Base-by-base conservation (phyloP, 768 basidiomycete genomes). In the Xerocomus potaroensis region DNA sequence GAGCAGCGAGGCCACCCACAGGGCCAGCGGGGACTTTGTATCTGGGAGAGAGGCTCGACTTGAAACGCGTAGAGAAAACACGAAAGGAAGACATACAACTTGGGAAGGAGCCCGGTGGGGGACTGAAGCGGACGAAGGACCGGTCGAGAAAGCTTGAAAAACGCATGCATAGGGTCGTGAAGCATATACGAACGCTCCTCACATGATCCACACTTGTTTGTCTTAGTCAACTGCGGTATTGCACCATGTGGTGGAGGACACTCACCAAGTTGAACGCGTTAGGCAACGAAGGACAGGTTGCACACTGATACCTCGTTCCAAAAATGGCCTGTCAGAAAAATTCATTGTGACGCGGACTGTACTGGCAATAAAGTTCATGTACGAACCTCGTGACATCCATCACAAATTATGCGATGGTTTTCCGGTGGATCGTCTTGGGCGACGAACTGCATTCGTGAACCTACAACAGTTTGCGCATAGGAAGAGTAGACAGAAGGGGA, bases 241-340 rank as follows among this genome's bases (percentile, higher is more conserved):
- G 15, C 5, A 15, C 19, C 23, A 26, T 23, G 12, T 3, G 1
- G 6, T 6, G 12, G 41, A 39, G 43, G 15, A 51, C 8, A 55
- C 65, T 16, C 16, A 95, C 93, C 59, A 96, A 67, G 62, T 78
- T 94, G 64, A 79, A 93, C 9, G 79, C 64, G 16, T 68, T 69
- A 0, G 90, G 83, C 31, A 71, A 72, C 4, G 92, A 92, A 0
- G 90, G 80, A 58, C 94, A 97, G 50, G 84, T 86, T 12, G 86
- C 90, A 60, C 94, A 97, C 61, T 96, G 93, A 63, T 86, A 97
- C 34, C 93, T 75, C 37, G 77, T 69, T 5, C 94, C 92, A 42
- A 81, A 65, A 46, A 95, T 92, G 22, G 73, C 66, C 87, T 91
- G 56, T 31, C 47, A 49, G 16, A 21, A 7, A 21, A 4, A 19